These are phyloP conservation scores for Petunia axillaris DNA, from an alignment of 257 asterid genomes.

Conservation along the genomic window DNA sequence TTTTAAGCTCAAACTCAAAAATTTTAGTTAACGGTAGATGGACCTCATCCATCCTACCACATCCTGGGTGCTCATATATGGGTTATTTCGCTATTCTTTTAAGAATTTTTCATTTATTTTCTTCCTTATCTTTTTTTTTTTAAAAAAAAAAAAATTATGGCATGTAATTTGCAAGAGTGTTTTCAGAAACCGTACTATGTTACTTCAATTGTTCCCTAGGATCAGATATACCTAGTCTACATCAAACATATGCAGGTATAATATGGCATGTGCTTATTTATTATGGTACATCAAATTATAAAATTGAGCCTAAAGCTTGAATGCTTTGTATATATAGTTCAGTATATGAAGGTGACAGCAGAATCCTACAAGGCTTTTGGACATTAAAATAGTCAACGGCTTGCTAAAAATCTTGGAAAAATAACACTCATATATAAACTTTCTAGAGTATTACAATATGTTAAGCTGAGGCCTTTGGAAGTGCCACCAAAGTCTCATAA, in stretches of 20 bases:
- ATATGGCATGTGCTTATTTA: not conserved
- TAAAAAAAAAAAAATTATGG: not conserved
- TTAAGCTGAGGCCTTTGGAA: not conserved
- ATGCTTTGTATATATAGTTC: not conserved
- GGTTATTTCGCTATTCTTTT: not conserved
- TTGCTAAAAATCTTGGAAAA: not conserved
- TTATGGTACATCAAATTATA: not conserved
- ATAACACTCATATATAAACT: not conserved
- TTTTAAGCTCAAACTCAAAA: no score
- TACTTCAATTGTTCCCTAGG: not conserved
- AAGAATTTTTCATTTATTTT: not conserved
- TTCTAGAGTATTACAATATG: no score
- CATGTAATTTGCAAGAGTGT: not conserved
- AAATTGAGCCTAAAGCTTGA: conserved; percentile 3
- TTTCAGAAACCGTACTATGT: not conserved
- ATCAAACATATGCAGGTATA: not conserved
- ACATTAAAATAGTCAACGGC: conserved; percentile 1
- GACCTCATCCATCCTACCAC: no score
- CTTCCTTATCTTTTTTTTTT: not conserved
- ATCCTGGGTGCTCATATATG: no score
- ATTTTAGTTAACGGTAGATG: no score
- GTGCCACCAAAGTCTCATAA: not conserved
- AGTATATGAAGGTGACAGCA: conserved; percentile 6
- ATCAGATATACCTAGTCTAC: not conserved
- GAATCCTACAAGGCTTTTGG: conserved; percentile 5